Base-by-base conservation (phyloP, 1,284 basidiomycete species). In the Apiotrichum montevideense region DNA sequence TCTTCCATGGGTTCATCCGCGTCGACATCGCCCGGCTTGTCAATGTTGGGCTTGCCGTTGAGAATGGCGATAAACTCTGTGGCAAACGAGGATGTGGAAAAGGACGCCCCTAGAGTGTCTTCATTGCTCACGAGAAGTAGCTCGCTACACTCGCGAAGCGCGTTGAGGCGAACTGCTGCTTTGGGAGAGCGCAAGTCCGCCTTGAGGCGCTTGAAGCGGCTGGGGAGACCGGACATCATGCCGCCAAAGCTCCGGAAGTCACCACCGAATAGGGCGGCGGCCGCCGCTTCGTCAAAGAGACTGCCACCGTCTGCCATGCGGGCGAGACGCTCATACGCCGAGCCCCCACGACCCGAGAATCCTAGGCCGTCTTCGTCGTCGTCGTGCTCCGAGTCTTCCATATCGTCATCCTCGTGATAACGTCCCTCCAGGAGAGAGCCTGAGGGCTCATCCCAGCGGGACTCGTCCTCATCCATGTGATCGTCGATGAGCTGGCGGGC, bases 121-220 rank as follows among this genome's bases (percentile, higher is more conserved):
- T 98, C 95, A 6, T 92, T 98, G 76, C 90, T 92, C 77, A 98
- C 94, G 62, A 90, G 90, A 55, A 98, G 85, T 46, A 97, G 76
- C 72, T 98, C 96, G 72, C 89, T 92, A 54, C 97, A 84, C 71
- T 98, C 95, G 70, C 97, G 92, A 13, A 99, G 80, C 3, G 93
- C 92, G 51, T 93, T 79, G 51, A 97, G 84, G 47, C 90, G 85
- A 33, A 87, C 88, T 0, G 88, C 86, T 6, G 86, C 82, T 70
- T 87, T 87, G 29, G 87, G 86, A 15, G 84, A 79, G 73, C 90
- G 90, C 80, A 97, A 90, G 71, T 91, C 89, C 73, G 83, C 87
- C 61, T 95, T 81, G 81, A 96, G 88, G 13, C 85, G 85, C 81
- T 93, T 92, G 75, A 96, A 84, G 49, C 92, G 85, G 55, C 60